Evolutionary conservation across 2,329 filamentous ascomycete species (phyloP).

Genomic region (Dactylonectria macrodidyma): DNA sequence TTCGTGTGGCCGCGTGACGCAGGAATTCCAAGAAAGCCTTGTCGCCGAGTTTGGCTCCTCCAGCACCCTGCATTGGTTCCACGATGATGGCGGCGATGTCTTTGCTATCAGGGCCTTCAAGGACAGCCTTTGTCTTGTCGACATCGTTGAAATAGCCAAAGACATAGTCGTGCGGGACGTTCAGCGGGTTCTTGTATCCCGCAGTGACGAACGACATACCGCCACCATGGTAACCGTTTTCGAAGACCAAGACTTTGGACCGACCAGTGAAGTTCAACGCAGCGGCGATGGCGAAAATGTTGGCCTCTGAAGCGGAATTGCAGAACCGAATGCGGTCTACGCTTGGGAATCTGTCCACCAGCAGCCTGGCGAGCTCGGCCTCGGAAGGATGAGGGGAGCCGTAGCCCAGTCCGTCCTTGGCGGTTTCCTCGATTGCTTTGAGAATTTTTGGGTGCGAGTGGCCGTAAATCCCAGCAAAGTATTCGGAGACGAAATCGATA

Average conservation of each 20-base stretch:
- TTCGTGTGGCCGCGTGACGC: constrained; percentile 37
- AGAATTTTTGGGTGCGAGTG: constrained; percentile 69
- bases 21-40: constrained; percentile 61
- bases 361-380: constrained; percentile 40
- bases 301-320: constrained; percentile 76
- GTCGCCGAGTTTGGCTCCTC: constrained; percentile 67
- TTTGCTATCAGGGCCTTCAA: constrained; percentile 51
- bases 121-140: constrained; percentile 56
- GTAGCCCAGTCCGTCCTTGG: constrained; percentile 63
- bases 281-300: constrained; percentile 68
- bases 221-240: constrained; percentile 57
- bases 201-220: constrained; percentile 49
- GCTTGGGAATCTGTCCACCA: not conserved
- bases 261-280: constrained; percentile 61
- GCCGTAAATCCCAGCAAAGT: constrained; percentile 72
- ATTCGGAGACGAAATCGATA: constrained; percentile 71
- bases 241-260: constrained; percentile 64
- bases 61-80: constrained; percentile 75
- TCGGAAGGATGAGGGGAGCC: constrained; percentile 65
- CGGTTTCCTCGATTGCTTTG: constrained; percentile 58
- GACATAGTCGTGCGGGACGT: constrained; percentile 67
- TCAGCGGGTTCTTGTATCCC: constrained; percentile 49
- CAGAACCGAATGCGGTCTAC: constrained; percentile 71
- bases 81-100: constrained; percentile 73
- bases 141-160: constrained; percentile 73